Evolutionary conservation across 2,329 filamentous ascomycete genomes (phyloP).

Genomic region (Ampelomyces quisqualis): DNA sequence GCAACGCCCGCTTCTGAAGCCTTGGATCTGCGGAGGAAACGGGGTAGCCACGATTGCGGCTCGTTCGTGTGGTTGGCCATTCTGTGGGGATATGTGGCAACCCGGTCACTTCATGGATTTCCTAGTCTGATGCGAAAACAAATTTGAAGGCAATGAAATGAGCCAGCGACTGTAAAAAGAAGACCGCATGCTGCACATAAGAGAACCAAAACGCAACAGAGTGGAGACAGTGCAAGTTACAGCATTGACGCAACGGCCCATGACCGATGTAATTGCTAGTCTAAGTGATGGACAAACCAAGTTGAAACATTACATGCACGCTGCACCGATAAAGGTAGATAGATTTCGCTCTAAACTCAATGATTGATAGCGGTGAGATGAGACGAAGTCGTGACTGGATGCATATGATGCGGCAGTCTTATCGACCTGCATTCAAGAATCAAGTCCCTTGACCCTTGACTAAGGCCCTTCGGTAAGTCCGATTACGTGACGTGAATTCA

Average conservation of each 20-base stretch:
- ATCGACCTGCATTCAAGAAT: constrained; percentile 33
- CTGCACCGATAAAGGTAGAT: constrained; percentile 18
- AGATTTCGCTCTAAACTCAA: constrained; percentile 22
- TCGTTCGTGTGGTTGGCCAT: constrained; percentile 27
- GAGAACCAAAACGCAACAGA: constrained; percentile 6
- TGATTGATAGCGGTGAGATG: constrained; percentile 20
- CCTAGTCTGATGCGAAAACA: too few species aligned
- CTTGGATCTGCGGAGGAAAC: constrained; percentile 26
- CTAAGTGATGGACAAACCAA: constrained; percentile 9
- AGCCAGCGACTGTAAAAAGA: constrained; percentile 3
- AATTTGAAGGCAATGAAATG: background rate
- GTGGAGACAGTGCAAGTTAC: constrained; percentile 26
- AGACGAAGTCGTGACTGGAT: constrained; percentile 17
- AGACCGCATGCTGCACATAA: constrained; percentile 15
- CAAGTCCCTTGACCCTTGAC: too few species aligned
- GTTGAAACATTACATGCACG: constrained; percentile 12
- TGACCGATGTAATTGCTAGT: constrained; percentile 23
- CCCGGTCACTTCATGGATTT: too few species aligned
- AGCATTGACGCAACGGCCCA: constrained; percentile 15
- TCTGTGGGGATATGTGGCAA: background rate
- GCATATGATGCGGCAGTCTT: constrained; percentile 29
- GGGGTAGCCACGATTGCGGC: constrained; percentile 34
- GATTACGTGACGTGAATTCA: constrained; percentile 20
- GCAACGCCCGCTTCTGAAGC: constrained; percentile 16
- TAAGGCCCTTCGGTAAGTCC: constrained; percentile 39